Evolutionary conservation across 768 basidiomycete species (phyloP).

Genomic region (Austroboletus eburneus): DNA sequence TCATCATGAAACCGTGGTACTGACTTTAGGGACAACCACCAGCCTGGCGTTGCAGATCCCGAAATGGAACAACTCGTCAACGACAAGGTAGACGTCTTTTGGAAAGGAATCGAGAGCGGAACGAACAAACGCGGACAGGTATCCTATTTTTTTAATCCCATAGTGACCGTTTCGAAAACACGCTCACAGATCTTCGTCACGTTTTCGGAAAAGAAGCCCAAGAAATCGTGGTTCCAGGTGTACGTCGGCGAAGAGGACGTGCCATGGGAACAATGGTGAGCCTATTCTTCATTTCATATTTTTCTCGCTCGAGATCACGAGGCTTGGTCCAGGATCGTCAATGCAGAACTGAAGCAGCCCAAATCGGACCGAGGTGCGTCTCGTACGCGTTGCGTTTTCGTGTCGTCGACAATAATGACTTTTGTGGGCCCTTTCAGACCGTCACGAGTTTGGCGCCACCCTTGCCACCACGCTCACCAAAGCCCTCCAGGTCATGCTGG

Average conservation of each 20-base stretch:
- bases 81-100: conserved; percentile 74
- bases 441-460: conserved; percentile 50
- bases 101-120: conserved; percentile 68
- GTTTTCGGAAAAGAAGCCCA: conserved; percentile 71
- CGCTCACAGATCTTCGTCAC: conserved; percentile 54
- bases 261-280: conserved; percentile 83
- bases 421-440: conserved; percentile 29
- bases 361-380: conserved; percentile 55
- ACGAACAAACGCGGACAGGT: conserved; percentile 69
- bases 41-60: conserved; percentile 77
- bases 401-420: background rate
- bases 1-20: no score
- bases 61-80: conserved; percentile 68
- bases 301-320: no score
- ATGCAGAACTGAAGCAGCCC: conserved; percentile 74
- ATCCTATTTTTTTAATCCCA: background rate
- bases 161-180: background rate
- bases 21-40: no score
- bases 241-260: conserved; percentile 76
- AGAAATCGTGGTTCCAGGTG: conserved; percentile 75
- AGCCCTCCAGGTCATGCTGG: conserved; percentile 66
- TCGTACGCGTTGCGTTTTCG: background rate
- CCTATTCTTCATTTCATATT: background rate
- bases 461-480: conserved; percentile 60
- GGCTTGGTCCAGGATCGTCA: conserved; percentile 85